Conservation (phyloP, 768 basidiomycete species). For the Ramaria sp. region DNA sequence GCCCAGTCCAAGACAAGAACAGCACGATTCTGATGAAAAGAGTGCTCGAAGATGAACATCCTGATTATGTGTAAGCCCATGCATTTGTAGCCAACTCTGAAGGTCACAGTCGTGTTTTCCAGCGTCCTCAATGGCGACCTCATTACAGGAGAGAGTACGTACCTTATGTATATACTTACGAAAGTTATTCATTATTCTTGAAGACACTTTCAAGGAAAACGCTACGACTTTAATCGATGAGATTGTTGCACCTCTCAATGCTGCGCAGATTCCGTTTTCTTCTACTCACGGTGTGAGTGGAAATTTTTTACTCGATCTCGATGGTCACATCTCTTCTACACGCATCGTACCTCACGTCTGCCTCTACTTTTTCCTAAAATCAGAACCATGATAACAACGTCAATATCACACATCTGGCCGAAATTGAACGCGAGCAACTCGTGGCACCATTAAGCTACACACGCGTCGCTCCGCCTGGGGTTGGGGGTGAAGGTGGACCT, state of each 20-base stretch:
- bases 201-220: slow-evolving; percentile 54
- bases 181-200: not conserved
- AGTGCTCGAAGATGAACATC: slow-evolving; percentile 45
- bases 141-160: slow-evolving; percentile 59
- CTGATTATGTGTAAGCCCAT: slow-evolving; percentile 53
- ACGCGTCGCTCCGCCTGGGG: slow-evolving; percentile 41
- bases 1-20: slow-evolving; percentile 54
- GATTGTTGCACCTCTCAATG: slow-evolving; percentile 50
- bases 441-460: slow-evolving; percentile 54
- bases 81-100: not conserved
- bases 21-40: slow-evolving; percentile 47
- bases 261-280: slow-evolving; percentile 49
- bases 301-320: not conserved
- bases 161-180: not conserved
- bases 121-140: slow-evolving; percentile 67
- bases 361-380: not conserved
- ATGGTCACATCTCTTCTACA: not conserved
- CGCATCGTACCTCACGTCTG: too few species aligned
- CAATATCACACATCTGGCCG: slow-evolving; percentile 61
- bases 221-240: slow-evolving; percentile 55
- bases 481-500: slow-evolving; percentile 54
- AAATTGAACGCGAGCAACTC: slow-evolving; percentile 49
- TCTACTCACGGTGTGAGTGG: slow-evolving; percentile 52
- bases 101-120: not conserved
- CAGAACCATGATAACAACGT: slow-evolving; percentile 67